These are phyloP conservation scores for Candida ascalaphidarum DNA, from an alignment of 805 yeast species.

Conservation along the genomic window DNA sequence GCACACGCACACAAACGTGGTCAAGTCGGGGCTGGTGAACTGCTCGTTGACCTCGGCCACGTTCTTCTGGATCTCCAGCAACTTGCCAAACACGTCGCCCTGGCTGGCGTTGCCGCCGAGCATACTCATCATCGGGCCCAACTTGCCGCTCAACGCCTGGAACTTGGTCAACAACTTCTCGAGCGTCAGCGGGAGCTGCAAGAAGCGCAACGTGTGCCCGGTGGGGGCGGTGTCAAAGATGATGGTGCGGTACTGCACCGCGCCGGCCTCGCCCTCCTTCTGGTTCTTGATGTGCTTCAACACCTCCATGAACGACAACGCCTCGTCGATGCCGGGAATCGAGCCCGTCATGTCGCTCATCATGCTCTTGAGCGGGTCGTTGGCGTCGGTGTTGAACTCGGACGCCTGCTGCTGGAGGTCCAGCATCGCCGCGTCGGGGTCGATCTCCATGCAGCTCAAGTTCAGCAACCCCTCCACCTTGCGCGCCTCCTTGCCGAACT, in stretches of 20 bases:
- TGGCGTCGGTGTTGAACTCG: conserved; percentile 44
- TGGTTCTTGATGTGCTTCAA: conserved; percentile 90
- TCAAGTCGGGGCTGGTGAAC: conserved; percentile 91
- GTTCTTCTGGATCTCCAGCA: conserved; percentile 70
- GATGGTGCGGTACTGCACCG: conserved; percentile 61
- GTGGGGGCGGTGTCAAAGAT: conserved; percentile 99
- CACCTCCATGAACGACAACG: conserved; percentile 95
- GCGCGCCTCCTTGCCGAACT: conserved; percentile 95
- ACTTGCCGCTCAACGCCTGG: conserved; percentile 73
- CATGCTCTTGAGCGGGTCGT: conserved; percentile 60
- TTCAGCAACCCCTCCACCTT: conserved; percentile 83
- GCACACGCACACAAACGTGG: conserved; percentile 95
- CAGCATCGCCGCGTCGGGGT: conserved; percentile 87
- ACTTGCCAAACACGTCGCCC: conserved; percentile 67
- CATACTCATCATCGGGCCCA: conserved; percentile 84
- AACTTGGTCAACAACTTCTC: conserved; percentile 83
- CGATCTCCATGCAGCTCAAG: conserved; percentile 96
- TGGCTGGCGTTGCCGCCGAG: conserved; percentile 65
- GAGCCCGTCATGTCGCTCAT: conserved; percentile 90
- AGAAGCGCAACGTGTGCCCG: conserved; percentile 92
- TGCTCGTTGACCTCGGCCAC: conserved; percentile 88
- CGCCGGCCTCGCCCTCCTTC: conserved; percentile 17
- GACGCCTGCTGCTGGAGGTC: conserved; percentile 67
- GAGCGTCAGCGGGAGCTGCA: conserved; percentile 88
- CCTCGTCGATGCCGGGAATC: conserved; percentile 98